Conservation (phyloP, 2,329 filamentous ascomycete species). For the Pyrenophora tritici-repentis region DNA sequence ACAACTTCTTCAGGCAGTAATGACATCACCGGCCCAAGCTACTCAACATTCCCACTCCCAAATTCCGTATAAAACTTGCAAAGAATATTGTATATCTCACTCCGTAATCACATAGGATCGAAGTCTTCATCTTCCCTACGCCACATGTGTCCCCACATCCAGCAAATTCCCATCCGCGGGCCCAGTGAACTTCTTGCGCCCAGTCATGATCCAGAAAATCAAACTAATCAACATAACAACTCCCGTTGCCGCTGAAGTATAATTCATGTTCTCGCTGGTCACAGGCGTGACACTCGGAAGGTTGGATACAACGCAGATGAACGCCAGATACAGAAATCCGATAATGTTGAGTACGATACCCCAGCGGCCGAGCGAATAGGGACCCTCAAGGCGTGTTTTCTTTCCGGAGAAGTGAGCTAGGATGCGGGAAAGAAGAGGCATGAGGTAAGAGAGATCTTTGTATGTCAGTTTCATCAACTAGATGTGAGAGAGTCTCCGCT, state of each 20-base stretch:
- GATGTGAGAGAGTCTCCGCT: conserved; percentile 12
- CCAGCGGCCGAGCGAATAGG: conserved; percentile 54
- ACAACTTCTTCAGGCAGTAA: no score
- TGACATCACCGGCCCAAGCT: no score
- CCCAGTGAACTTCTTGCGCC: conserved; percentile 56
- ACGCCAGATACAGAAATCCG: conserved; percentile 59
- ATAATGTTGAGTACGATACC: conserved; percentile 54
- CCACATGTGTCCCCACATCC: background rate
- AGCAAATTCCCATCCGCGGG: conserved; percentile 44
- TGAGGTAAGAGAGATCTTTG: conserved; percentile 61
- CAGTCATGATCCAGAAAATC: conserved; percentile 59
- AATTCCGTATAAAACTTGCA: no score
- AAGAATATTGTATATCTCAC: background rate
- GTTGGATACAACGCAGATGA: conserved; percentile 62
- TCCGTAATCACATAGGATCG: no score
- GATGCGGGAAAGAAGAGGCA: conserved; percentile 59
- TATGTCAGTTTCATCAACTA: conserved; percentile 4
- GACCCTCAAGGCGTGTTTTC: conserved; percentile 50
- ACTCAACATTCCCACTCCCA: no score
- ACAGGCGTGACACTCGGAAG: conserved; percentile 59
- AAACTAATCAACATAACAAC: conserved; percentile 58
- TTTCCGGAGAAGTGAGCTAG: conserved; percentile 53
- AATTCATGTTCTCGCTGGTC: conserved; percentile 62
- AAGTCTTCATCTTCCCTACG: background rate
- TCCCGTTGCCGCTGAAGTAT: conserved; percentile 61